These are phyloP conservation scores for Diplocarpon mali DNA, from an alignment of 2,329 filamentous ascomycete species.

Conservation along the genomic window DNA sequence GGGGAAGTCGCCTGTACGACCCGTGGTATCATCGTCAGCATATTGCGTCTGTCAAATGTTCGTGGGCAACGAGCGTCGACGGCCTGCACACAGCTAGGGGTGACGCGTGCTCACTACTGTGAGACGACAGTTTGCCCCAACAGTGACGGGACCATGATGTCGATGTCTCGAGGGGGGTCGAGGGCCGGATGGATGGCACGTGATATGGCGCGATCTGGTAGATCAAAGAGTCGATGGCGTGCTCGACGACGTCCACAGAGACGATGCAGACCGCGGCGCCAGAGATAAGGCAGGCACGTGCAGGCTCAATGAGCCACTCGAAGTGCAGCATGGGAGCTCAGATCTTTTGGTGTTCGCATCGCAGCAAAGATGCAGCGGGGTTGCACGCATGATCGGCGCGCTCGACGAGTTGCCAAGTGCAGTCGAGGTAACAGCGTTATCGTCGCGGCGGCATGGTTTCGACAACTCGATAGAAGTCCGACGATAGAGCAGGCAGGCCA, in stretches of 20 bases:
- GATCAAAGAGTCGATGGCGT: slow-evolving; percentile 2
- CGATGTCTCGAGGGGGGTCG: neutral
- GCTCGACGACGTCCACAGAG: neutral
- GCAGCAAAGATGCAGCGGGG: neutral
- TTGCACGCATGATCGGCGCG: neutral
- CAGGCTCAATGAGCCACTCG: neutral
- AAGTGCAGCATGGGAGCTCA: no score
- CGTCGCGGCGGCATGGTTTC: no score
- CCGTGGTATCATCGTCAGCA: slow-evolving; percentile 23
- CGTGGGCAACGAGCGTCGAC: no score
- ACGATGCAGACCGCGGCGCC: neutral
- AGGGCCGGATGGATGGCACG: slow-evolving; percentile 9
- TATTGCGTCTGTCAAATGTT: neutral
- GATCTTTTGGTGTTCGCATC: no score
- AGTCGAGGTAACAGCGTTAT: no score
- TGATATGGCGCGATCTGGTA: slow-evolving; percentile 20
- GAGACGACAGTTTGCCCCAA: neutral
- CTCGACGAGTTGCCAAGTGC: no score
- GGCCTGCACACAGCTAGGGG: no score
- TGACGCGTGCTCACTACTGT: no score
- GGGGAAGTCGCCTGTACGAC: slow-evolving; percentile 23
- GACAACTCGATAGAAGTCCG: no score
- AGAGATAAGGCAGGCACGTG: neutral
- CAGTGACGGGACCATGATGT: neutral
- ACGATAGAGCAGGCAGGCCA: no score